These are phyloP conservation scores for Spongiforma sp. DNA, from an alignment of 1,284 basidiomycete genomes.

Conservation along the genomic window DNA sequence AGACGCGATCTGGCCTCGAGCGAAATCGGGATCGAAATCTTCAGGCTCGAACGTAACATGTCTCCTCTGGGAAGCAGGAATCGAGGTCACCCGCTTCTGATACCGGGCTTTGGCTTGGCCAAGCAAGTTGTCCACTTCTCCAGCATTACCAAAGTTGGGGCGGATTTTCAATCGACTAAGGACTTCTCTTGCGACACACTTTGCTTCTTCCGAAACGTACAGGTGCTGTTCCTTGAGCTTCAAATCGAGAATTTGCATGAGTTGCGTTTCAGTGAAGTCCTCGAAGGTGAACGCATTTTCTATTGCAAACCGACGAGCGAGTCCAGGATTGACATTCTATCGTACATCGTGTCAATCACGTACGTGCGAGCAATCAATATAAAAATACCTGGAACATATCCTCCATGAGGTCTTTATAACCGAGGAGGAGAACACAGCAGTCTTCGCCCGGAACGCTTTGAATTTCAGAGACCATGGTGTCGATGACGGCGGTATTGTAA, in stretches of 20 bases:
- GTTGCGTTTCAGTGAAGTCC: neutral
- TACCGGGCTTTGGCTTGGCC: neutral
- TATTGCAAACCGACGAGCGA: neutral
- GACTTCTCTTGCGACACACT: neutral
- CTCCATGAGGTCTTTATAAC: slow-evolving; percentile 1
- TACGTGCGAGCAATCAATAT: neutral
- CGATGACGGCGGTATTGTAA: neutral
- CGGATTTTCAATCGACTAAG: neutral
- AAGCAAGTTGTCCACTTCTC: neutral
- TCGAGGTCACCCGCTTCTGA: neutral
- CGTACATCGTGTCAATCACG: neutral
- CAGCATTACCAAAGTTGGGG: neutral
- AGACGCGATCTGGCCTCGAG: neutral
- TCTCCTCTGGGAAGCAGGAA: neutral
- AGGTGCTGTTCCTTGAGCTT: neutral
- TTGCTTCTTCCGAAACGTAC: neutral
- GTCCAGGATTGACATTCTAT: slow-evolving; percentile 1
- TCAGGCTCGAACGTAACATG: neutral
- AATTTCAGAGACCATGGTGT: neutral
- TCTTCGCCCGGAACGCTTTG: slow-evolving; percentile 1
- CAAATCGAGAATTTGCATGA: neutral
- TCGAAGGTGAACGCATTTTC: slow-evolving; percentile 2
- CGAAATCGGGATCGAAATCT: neutral
- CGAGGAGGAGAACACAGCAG: neutral
- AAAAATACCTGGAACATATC: neutral